phyloP scores from a whole-genome alignment of 495 filamentous ascomycete species.

The Daldinia decipiens region DNA sequence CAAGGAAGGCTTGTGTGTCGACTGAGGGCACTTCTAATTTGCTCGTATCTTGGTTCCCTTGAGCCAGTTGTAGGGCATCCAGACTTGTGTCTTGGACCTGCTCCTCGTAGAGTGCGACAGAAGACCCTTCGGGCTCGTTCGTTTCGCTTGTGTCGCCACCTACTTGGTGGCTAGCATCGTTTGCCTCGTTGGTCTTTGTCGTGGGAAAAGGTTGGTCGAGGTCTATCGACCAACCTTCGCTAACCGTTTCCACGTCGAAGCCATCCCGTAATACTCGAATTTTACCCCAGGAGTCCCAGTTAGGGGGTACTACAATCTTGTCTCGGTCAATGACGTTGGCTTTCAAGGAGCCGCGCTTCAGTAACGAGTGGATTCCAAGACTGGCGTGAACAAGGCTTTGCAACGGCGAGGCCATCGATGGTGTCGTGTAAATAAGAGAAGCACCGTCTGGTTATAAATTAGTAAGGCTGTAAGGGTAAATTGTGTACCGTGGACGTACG shows the following conservation, averaged over 20 bases:
- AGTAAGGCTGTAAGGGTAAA: constrained; percentile 13
- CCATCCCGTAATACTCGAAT: constrained; percentile 93
- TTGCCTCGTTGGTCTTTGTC: constrained; percentile 41
- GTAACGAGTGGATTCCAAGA: constrained; percentile 86
- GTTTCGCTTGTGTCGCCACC: constrained; percentile 16
- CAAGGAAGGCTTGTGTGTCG: constrained; percentile 84
- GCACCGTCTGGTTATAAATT: constrained; percentile 73
- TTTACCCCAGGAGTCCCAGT: constrained; percentile 99
- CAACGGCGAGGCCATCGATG: constrained; percentile 79
- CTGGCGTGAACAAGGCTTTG: constrained; percentile 87
- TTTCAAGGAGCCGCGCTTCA: constrained; percentile 84
- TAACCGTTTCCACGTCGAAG: constrained; percentile 89
- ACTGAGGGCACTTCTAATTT: constrained; percentile 74
- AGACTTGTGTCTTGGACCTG: constrained; percentile 77
- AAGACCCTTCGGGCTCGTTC: constrained; percentile 59
- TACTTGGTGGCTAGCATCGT: constrained; percentile 24
- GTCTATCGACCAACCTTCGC: constrained; percentile 84
- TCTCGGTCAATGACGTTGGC: constrained; percentile 97
- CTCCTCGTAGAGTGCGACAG: constrained; percentile 80
- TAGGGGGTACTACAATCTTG: constrained; percentile 90
- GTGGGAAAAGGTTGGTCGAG: constrained; percentile 66
- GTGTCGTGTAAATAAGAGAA: constrained; percentile 89
- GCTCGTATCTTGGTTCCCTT: constrained; percentile 59
- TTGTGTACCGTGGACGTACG: constrained; percentile 64
- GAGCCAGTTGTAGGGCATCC: constrained; percentile 64